Conservation (phyloP, 305 asterid genomes). For the Fraxinus nigra region DNA sequence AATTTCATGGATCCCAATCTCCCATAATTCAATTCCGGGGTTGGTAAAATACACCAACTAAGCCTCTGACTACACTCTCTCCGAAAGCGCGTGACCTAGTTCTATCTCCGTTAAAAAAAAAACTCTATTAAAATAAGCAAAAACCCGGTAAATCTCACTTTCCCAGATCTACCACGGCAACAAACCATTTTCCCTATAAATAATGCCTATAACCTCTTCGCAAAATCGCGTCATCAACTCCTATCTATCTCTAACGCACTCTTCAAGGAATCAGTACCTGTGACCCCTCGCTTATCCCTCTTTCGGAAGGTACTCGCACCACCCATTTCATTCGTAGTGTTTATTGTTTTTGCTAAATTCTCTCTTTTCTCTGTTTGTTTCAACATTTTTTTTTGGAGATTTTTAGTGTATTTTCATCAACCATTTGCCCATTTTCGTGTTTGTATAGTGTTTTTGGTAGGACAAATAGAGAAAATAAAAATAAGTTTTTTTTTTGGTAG, state of each 20-base stretch:
- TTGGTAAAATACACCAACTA: not conserved
- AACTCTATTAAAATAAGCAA: not conserved
- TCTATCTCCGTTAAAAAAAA: not conserved
- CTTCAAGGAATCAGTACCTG: constrained; percentile 7
- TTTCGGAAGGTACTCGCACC: constrained; percentile 2
- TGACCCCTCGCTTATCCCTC: not conserved
- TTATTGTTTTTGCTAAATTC: not conserved
- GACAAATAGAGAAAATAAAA: not conserved
- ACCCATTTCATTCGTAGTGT: not conserved
- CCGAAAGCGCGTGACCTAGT: not conserved
- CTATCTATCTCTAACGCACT: constrained; percentile 1
- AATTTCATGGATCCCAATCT: no score
- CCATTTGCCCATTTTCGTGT: not conserved
- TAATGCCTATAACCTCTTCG: not conserved
- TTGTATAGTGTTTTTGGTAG: not conserved
- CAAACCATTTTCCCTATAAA: constrained; percentile 7
- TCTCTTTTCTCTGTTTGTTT: not conserved
- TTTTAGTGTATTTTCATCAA: not conserved
- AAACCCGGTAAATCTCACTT: not conserved
- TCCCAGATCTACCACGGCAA: constrained; percentile 14
- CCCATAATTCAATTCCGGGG: not conserved
- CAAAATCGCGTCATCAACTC: not conserved
- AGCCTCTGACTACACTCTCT: not conserved
- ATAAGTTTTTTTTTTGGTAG: not conserved
- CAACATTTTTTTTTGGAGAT: not conserved